Evolutionary conservation across 164 flowering plant genomes (phyloP).

Genomic region (Houttuynia cordata): DNA sequence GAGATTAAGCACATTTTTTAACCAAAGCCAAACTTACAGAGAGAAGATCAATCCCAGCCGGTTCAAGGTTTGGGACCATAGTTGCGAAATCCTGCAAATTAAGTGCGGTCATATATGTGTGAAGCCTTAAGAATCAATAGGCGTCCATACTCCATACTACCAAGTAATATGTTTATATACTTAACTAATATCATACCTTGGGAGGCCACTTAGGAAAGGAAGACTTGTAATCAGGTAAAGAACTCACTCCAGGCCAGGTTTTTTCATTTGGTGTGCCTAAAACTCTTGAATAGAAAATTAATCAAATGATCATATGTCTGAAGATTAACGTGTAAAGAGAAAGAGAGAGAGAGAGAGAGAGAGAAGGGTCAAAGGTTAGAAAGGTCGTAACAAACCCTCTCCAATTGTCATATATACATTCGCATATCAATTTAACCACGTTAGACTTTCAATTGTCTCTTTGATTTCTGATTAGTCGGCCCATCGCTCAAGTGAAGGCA

Average conservation of each 20-base stretch:
- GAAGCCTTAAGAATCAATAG: background rate
- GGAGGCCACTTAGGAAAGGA: constrained; percentile 87
- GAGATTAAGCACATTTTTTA: no score
- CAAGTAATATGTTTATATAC: background rate
- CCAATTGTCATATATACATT: background rate
- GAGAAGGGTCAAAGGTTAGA: no score
- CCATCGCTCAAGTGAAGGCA: no score
- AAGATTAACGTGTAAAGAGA: no score
- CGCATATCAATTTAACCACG: no score
- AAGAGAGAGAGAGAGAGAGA: no score
- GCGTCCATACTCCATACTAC: background rate
- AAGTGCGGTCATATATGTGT: background rate
- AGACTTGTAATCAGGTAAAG: constrained; percentile 82
- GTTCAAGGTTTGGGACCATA: constrained; percentile 66
- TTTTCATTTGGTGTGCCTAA: constrained; percentile 90
- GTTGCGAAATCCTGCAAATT: constrained; percentile 55
- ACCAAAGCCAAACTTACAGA: constrained; percentile 39
- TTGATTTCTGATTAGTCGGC: no score
- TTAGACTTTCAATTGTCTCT: no score
- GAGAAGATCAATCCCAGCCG: constrained; percentile 83
- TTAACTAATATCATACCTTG: constrained; percentile 32
- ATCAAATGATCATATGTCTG: background rate
- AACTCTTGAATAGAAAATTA: constrained; percentile 29
- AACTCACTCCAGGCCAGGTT: constrained; percentile 91
- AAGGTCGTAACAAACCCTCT: no score